These are phyloP conservation scores for Cryptococcus sp. DNA, from an alignment of 1,284 basidiomycete genomes.

Conservation along the genomic window DNA sequence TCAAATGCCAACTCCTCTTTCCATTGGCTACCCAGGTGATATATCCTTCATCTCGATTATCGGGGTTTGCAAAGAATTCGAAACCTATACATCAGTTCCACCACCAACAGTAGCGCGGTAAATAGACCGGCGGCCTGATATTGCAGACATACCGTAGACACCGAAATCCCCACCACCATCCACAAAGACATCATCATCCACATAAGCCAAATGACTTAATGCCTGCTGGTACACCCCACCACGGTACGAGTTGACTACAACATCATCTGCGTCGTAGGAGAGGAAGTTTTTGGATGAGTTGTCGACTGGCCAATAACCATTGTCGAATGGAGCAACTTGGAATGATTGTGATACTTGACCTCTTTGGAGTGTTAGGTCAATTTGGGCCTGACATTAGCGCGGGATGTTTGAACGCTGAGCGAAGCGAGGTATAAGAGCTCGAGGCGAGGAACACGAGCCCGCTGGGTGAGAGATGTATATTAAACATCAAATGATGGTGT, in stretches of 20 bases:
- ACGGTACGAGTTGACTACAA: slow-evolving; percentile 66
- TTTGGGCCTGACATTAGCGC: slow-evolving; percentile 17
- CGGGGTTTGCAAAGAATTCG: slow-evolving; percentile 64
- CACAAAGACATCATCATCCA: slow-evolving; percentile 50
- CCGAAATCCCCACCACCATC: slow-evolving; percentile 27
- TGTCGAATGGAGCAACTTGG: slow-evolving; percentile 58
- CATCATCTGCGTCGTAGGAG: slow-evolving; percentile 48
- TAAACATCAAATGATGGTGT: no score
- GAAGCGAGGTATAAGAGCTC: no score
- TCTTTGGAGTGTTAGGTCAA: slow-evolving; percentile 16
- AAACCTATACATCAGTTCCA: slow-evolving; percentile 47
- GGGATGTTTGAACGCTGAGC: not conserved
- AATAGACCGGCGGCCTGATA: not conserved
- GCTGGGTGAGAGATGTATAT: not conserved
- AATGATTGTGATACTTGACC: slow-evolving; percentile 58
- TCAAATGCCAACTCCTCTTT: slow-evolving; percentile 52
- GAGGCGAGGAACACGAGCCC: not conserved
- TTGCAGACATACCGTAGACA: slow-evolving; percentile 56
- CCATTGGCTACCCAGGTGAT: slow-evolving; percentile 66
- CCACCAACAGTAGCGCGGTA: not conserved
- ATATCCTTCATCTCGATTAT: slow-evolving; percentile 55
- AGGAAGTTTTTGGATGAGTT: slow-evolving; percentile 46
- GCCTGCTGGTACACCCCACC: slow-evolving; percentile 79
- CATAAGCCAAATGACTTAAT: slow-evolving; percentile 50
- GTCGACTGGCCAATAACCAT: slow-evolving; percentile 58